Percentiles rank a stretch among this genome's conserved stretches.
Conservation (phyloP, 2,329 filamentous ascomycete genomes). For the Mycosphaerelloides madeirae region DNA sequence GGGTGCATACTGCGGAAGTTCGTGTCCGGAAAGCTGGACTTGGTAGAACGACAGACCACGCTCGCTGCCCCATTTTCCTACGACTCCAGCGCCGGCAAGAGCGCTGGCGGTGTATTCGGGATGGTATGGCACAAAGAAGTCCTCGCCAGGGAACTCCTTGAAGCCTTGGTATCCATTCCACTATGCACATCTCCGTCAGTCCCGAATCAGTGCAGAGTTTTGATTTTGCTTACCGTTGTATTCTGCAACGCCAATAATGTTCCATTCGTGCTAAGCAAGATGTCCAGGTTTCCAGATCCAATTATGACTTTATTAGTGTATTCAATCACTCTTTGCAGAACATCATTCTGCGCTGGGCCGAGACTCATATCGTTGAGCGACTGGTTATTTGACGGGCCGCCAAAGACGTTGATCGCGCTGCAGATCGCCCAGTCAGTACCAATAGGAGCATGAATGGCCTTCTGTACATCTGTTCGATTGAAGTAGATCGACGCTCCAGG, state of each 20-base stretch:
- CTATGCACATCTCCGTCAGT: too few species aligned
- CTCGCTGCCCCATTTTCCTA: constrained; percentile 20
- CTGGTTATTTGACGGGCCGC: constrained; percentile 1
- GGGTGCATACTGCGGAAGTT: constrained; percentile 37
- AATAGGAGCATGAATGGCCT: constrained; percentile 31
- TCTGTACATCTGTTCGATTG: constrained; percentile 33
- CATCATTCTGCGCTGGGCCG: constrained; percentile 13
- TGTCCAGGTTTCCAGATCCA: constrained; percentile 26
- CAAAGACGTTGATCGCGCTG: constrained; percentile 8
- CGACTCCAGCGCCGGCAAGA: constrained; percentile 6
- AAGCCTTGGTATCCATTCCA: constrained; percentile 31
- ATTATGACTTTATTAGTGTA: constrained; percentile 32
- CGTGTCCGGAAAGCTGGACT: constrained; percentile 27
- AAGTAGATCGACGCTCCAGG: constrained; percentile 22
- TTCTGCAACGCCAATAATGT: constrained; percentile 28
- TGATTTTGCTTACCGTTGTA: too few species aligned
- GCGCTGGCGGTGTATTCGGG: too few species aligned
- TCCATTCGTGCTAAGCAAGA: constrained; percentile 26
- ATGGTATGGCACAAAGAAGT: constrained; percentile 25
- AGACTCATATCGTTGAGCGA: constrained; percentile 12
- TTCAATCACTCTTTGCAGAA: constrained; percentile 27
- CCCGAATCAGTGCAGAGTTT: too few species aligned
- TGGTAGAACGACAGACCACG: constrained; percentile 27
- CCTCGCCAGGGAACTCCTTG: constrained; percentile 18
- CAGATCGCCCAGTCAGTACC: constrained; percentile 27